Evolutionary conservation across 208 protist species (phyloP), one percentile per base, ranked within the genome.

Genomic region (Strigomonas oncopelti): DNA sequence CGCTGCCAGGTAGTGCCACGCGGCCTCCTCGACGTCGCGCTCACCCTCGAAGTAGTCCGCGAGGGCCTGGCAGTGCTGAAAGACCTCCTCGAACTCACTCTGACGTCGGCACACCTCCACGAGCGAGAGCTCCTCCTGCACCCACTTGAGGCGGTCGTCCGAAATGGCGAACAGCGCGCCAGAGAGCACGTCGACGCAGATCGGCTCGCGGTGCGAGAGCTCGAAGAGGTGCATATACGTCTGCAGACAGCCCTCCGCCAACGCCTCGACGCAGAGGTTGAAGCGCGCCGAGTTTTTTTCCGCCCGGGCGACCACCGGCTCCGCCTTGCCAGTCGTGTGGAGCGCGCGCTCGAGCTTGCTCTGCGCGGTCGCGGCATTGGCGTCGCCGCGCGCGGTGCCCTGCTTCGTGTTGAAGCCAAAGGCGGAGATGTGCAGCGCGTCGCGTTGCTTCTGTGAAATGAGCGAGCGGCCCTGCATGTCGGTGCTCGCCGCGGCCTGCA

Each of bases 31-130:
- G 48, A 84, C 59, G 67, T 96, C 91, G 3, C 84, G 53, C 60
- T 90, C 87, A 18, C 42, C 67, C 51, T 96, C 91, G 64, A 96
- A 96, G 71, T 92, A 96, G 61, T 92, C 72, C 7, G 91, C 83
- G 3, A 94, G 77, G 27, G 78, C 59, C 32, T 78, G 64, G 65
- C 85, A 96, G 65, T 72, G 75, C 22, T 66, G 25, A 42, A 82
- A 80, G 22, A 94, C 85, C 46, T 84, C 72, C 48, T 61, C 65
- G 67, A 96, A 96, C 66, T 92, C 84, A 61, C 88, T 92, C 72
- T 93, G 83, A n/a, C 87, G 80, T 3, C 88, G 84, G 45, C 91
- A 74, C 59, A 88, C 83, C 72, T 96, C 91, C 0, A 92, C 69
- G 2, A 75, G 64, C 31, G 75, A 78, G 29, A 96, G 81, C 72